These are phyloP conservation scores for Ogataea degrootiae DNA, from an alignment of 805 yeast genomes.

Conservation along the genomic window DNA sequence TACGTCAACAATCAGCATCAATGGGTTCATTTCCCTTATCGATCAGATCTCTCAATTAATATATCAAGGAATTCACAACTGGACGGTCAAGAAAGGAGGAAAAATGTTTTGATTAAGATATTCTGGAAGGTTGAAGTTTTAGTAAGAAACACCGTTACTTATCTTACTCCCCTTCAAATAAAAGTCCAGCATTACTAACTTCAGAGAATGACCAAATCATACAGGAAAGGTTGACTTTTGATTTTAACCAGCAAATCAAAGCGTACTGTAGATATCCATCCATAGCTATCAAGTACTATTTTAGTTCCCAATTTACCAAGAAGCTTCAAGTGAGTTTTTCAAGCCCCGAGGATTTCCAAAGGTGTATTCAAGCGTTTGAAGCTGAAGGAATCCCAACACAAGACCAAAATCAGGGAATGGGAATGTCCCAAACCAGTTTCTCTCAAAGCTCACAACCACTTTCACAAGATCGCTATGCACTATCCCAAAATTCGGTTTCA, in stretches of 20 bases:
- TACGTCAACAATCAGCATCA: slow-evolving; percentile 10
- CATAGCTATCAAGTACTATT: slow-evolving; percentile 21
- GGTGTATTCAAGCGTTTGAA: slow-evolving; percentile 12
- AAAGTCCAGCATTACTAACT: background rate
- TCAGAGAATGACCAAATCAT: background rate
- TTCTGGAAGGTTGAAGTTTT: slow-evolving; percentile 21
- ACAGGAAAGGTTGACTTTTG: slow-evolving; percentile 21
- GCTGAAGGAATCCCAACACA: slow-evolving; percentile 12
- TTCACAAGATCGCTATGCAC: too few relatives aligned
- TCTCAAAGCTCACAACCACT: background rate
- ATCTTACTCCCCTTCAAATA: background rate
- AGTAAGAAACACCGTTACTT: slow-evolving; percentile 6
- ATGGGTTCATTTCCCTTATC: slow-evolving; percentile 25
- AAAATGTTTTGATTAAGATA: slow-evolving; percentile 12
- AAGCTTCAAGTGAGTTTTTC: slow-evolving; percentile 19
- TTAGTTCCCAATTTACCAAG: slow-evolving; percentile 6
- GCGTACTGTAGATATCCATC: slow-evolving; percentile 22
- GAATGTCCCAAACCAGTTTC: background rate
- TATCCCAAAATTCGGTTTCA: too few relatives aligned
- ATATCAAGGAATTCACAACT: slow-evolving; percentile 3
- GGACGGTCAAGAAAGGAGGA: background rate
- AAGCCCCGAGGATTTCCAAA: slow-evolving; percentile 7
- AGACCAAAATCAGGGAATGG: slow-evolving; percentile 4
- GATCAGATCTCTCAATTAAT: slow-evolving; percentile 18
- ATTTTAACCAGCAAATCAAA: slow-evolving; percentile 13